phyloP scores from a whole-genome alignment of 176 grass and related monocot species.

The Triticum aestivum region DNA sequence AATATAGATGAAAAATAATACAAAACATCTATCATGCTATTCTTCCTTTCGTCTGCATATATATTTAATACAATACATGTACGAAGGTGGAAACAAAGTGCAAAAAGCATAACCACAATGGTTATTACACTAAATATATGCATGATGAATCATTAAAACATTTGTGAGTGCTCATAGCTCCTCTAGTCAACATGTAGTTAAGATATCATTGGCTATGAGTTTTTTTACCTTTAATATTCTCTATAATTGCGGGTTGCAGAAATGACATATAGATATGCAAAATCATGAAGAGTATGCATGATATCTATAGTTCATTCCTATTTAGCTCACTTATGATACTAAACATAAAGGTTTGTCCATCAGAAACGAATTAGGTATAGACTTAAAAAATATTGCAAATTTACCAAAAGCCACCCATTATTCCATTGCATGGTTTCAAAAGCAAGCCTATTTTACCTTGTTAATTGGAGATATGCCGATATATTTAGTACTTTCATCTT shows the following conservation, averaged over 20 bases:
- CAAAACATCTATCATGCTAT: not conserved
- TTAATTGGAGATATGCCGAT: conserved; percentile 43
- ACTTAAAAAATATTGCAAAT: not conserved
- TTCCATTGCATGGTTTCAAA: not conserved
- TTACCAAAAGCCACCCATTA: not conserved
- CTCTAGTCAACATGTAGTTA: too few species aligned
- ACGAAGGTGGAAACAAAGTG: not conserved
- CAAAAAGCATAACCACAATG: not conserved
- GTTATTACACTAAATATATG: not conserved
- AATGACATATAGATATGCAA: not conserved
- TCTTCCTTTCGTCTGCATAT: not conserved
- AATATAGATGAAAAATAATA: not conserved
- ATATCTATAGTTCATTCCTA: too few species aligned
- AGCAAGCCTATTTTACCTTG: conserved; percentile 31
- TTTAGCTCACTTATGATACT: not conserved
- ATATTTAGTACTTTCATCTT: conserved; percentile 50
- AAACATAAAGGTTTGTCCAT: not conserved
- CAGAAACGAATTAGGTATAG: not conserved
- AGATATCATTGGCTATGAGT: not conserved
- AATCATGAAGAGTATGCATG: not conserved
- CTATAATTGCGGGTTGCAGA: not conserved
- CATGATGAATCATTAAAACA: not conserved
- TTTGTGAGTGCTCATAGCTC: not conserved
- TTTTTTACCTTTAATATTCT: not conserved
- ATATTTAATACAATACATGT: not conserved